These are phyloP conservation scores for Metschnikowia shivogae DNA, from an alignment of 805 yeast species.

Conservation along the genomic window DNA sequence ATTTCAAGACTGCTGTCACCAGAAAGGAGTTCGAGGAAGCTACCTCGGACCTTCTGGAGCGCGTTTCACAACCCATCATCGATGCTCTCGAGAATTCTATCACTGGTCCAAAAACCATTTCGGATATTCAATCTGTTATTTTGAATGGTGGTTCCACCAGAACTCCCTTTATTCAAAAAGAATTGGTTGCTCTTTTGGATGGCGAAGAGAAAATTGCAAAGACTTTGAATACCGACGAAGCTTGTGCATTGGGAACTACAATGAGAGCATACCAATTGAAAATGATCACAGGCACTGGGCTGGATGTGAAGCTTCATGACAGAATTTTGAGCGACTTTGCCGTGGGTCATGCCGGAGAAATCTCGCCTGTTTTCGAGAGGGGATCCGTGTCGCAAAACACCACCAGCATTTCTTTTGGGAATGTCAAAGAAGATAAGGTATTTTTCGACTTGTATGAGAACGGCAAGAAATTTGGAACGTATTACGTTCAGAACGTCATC, in stretches of 20 bases:
- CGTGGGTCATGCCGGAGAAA: constrained; percentile 26
- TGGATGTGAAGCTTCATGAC: constrained; percentile 57
- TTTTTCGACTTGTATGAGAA: constrained; percentile 36
- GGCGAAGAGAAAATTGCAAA: constrained; percentile 65
- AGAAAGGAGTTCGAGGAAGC: constrained; percentile 77
- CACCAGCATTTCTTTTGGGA: constrained; percentile 35
- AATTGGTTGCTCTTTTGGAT: constrained; percentile 43
- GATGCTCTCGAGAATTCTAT: constrained; percentile 43
- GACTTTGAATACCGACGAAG: constrained; percentile 93
- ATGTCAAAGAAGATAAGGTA: constrained; percentile 26
- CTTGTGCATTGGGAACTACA: constrained; percentile 89
- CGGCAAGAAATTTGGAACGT: constrained; percentile 30
- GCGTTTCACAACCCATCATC: constrained; percentile 52
- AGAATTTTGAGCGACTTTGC: constrained; percentile 48
- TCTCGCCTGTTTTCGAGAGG: constrained; percentile 39
- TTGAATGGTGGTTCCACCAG: constrained; percentile 89
- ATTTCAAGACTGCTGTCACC: constrained; percentile 61
- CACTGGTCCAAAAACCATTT: constrained; percentile 17
- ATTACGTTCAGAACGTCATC: constrained; percentile 22
- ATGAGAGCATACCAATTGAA: constrained; percentile 67
- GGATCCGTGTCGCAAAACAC: constrained; percentile 40
- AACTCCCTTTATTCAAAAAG: constrained; percentile 79
- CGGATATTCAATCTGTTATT: constrained; percentile 60
- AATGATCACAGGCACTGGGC: constrained; percentile 50
- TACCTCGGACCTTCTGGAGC: constrained; percentile 39